A percentile compares a stretch with the other conserved stretches of the same genome.
Evolutionary conservation across 2,329 filamentous ascomycete species (phyloP).

Genomic region (Penicillium nordicum): DNA sequence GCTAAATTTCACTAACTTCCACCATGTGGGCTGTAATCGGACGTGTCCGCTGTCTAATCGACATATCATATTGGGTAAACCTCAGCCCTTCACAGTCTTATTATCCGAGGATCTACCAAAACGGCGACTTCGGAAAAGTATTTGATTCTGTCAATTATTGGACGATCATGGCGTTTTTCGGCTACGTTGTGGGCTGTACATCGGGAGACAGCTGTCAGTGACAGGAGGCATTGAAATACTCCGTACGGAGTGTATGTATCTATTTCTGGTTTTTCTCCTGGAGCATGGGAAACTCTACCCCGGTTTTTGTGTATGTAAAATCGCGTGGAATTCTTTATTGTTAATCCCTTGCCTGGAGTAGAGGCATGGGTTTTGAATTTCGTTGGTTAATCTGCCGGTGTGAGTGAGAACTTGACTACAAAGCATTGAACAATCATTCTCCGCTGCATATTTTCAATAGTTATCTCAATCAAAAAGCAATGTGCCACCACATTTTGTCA

Average conservation of each 20-base stretch:
- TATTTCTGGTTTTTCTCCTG: neutral
- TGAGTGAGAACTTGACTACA: neutral
- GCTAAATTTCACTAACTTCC: neutral
- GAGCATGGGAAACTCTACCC: neutral
- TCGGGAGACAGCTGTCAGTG: neutral
- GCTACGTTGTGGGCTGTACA: neutral
- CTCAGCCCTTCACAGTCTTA: neutral
- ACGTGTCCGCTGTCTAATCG: neutral
- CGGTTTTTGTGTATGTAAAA: neutral
- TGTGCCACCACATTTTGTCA: neutral
- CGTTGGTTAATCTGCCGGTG: neutral
- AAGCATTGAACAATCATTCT: neutral
- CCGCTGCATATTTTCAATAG: neutral
- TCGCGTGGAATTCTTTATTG: neutral
- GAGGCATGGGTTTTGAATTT: neutral
- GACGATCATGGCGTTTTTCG: slow-evolving; percentile 1
- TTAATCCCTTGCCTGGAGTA: neutral
- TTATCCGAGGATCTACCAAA: neutral
- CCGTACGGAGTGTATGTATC: neutral
- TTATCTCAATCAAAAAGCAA: neutral
- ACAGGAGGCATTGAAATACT: neutral
- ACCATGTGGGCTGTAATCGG: neutral
- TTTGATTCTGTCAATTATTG: slow-evolving; percentile 3
- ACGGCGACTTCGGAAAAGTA: neutral
- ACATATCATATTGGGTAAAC: neutral